Base-by-base conservation (phyloP, 2,329 filamentous ascomycete species). In the Claviceps arundinis region DNA sequence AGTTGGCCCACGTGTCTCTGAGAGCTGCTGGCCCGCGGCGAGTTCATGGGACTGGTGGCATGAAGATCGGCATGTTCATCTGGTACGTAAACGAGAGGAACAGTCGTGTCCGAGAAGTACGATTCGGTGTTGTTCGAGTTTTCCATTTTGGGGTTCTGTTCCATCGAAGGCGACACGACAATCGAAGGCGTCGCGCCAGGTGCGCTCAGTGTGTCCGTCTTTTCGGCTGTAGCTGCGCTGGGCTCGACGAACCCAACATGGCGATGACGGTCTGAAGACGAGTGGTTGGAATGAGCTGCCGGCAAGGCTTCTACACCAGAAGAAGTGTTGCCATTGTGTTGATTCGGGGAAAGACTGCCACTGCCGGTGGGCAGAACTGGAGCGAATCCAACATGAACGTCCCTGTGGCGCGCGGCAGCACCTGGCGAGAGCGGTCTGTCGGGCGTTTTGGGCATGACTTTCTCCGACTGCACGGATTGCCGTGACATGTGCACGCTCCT, bases 211-310 rank as follows among this genome's bases (percentile, higher is more conserved):
- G 34, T 17, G 22, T 47, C 51, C 40, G 5, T 16, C 4, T 55
- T 56, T 14, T 58, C 55, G 5, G 37, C 24, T n/a, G 58, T 54
- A 6, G 52, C 52, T 16, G 14, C 22, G 43, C 22, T n/a, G 2
- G 53, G 46, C 50, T 61, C 59, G 5, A 72, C 74, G 61, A 84
- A 84, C 3, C 77, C 80, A 38, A 85, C 78, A 58, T 80, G 79
- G 7, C 71, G 67, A 44, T 69, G 26, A 14, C 43, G 22, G 14
- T 16, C 19, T n/a, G 43, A 9, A 45, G 45, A 47, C 1, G 24
- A 37, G 5, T 30, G 47, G 13, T 6, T 17, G 26, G 44, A 52
- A 41, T 56, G 56, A 37, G 61, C 56, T 47, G 62, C 58, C 55
- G 48, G 19, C 48, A 57, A 38, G 50, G 52, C 37, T 50, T 44